Conservation (phyloP, 176 grass and related monocot genomes). For the Zea luxurians region DNA sequence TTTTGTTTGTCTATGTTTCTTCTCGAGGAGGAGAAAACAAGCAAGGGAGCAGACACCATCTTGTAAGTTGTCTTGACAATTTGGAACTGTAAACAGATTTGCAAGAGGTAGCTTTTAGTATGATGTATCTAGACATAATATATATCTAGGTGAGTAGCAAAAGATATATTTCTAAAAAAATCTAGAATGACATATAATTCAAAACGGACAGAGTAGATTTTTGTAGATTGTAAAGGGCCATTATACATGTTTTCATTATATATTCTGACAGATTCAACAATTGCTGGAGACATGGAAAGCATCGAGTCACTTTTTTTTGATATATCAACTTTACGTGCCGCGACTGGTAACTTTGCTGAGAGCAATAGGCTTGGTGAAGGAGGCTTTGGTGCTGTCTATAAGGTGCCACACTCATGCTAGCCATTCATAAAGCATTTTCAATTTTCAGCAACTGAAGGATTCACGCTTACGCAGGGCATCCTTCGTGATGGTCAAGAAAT, state of each 20-base stretch:
- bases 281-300: slow-evolving; percentile 31
- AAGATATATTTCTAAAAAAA: background rate
- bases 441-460: background rate
- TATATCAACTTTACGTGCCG: slow-evolving; percentile 45
- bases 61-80: slow-evolving; percentile 40
- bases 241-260: background rate
- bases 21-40: slow-evolving; percentile 20
- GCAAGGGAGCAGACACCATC: slow-evolving; percentile 6
- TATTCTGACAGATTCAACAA: slow-evolving; percentile 43
- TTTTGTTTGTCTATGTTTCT: slow-evolving; percentile 35
- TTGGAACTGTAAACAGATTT: background rate
- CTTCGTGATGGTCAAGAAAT: slow-evolving; percentile 45
- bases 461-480: slow-evolving; percentile 29
- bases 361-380: slow-evolving; percentile 74
- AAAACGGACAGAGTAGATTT: background rate
- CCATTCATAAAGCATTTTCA: background rate
- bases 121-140: background rate
- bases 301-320: slow-evolving; percentile 58
- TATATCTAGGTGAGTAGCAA: background rate
- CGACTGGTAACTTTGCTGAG: slow-evolving; percentile 62
- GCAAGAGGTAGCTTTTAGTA: background rate
- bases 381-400: slow-evolving; percentile 80
- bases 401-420: slow-evolving; percentile 41
- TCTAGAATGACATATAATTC: background rate
- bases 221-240: background rate